A percentile compares a stretch with the other conserved stretches of the same genome.
Conservation (phyloP, 108 stramenopile species). For the Conticribra weissflogii region DNA sequence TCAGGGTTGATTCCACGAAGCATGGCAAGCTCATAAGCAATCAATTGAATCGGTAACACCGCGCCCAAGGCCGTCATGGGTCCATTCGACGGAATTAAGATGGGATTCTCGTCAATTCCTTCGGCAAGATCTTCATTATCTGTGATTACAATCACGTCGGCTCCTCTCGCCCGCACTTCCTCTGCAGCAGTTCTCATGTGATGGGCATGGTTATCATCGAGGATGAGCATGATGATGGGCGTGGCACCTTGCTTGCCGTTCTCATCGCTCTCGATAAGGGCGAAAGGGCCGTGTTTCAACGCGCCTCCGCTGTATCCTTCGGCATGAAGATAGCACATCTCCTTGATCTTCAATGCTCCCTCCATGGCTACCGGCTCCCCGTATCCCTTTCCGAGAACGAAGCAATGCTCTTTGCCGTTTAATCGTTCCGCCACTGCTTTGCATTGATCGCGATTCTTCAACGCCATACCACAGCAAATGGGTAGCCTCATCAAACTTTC, state of each 20-base stretch:
- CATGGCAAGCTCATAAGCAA: constrained; percentile 98
- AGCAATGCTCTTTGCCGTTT: constrained; percentile 91
- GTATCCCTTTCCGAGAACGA: constrained; percentile 94
- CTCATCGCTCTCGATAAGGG: constrained; percentile 88
- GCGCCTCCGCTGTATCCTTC: constrained; percentile 99
- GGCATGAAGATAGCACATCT: constrained; percentile 98
- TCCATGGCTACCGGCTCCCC: constrained; percentile 95
- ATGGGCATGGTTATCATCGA: constrained; percentile 95
- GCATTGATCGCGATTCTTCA: constrained; percentile 91
- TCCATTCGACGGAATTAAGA: constrained; percentile 95
- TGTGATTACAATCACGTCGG: constrained; percentile 94
- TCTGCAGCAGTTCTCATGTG: constrained; percentile 94
- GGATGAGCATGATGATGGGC: constrained; percentile 97
- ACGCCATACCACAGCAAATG: constrained; percentile 96
- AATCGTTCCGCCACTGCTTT: constrained; percentile 77
- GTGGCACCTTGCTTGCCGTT: constrained; percentile 93
- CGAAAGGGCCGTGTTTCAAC: constrained; percentile 98
- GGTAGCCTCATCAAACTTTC: constrained; percentile 96
- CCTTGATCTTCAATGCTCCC: constrained; percentile 99
- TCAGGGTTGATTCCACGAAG: constrained; percentile 96
- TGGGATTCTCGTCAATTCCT: constrained; percentile 86
- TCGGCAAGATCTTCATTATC: constrained; percentile 84
- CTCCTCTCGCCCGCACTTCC: constrained; percentile 95
- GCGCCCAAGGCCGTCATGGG: constrained; percentile 94
- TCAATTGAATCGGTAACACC: constrained; percentile 93